phyloP scores from a whole-genome alignment of 345 rosid species.

The Acer yangbiense region DNA sequence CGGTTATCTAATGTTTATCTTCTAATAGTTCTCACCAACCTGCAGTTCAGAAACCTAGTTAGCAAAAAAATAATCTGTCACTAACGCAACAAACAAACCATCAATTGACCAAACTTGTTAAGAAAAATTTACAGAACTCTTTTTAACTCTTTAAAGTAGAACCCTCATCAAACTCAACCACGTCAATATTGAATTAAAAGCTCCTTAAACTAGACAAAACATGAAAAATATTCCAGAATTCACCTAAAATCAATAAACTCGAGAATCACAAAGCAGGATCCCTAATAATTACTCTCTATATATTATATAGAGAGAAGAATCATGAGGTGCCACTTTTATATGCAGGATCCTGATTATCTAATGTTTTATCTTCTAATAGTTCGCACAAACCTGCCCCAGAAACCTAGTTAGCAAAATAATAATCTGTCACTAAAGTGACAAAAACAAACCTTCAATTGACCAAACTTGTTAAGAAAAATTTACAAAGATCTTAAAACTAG shows the following conservation, averaged over 20 bases:
- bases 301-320: too few relatives aligned
- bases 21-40: background rate
- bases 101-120: background rate
- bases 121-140: background rate
- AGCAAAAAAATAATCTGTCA: background rate
- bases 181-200: background rate
- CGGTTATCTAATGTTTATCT: too few relatives aligned
- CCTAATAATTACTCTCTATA: too few relatives aligned
- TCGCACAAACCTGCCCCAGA: background rate
- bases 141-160: background rate
- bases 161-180: background rate
- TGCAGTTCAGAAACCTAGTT: background rate
- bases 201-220: background rate
- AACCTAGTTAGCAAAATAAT: background rate
- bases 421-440: background rate
- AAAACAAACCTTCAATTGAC: background rate
- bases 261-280: background rate
- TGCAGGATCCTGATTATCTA: too few relatives aligned
- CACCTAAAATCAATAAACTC: background rate
- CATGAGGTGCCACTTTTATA: too few relatives aligned
- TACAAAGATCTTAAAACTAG: background rate
- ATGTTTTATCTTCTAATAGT: too few relatives aligned
- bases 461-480: background rate
- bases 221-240: background rate
- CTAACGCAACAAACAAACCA: background rate